phyloP scores from a whole-genome alignment of 257 asterid species.

The Fraxinus quadrangulata region DNA sequence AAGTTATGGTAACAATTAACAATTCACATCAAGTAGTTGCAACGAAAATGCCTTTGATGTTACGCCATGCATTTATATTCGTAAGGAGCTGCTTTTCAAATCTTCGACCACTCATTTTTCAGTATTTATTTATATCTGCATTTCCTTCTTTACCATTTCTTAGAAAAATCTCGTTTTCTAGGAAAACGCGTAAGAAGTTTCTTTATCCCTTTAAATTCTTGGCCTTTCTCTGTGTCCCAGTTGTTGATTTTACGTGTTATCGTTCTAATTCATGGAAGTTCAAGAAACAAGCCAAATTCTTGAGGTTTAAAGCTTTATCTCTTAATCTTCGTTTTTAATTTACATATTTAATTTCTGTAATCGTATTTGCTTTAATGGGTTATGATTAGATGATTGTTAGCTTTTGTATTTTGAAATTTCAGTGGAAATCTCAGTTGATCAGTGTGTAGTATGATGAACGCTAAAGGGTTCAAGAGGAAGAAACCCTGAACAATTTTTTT shows the following conservation, averaged over 20 bases:
- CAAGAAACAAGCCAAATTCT: conserved; percentile 12
- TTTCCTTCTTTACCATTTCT: neutral
- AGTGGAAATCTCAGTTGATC: neutral
- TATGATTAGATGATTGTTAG: neutral
- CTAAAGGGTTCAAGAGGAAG: conserved; percentile 13
- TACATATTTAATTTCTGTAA: neutral
- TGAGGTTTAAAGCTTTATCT: conserved; percentile 1
- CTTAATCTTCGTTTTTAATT: neutral
- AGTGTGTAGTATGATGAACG: neutral
- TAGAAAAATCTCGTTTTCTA: neutral
- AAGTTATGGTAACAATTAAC: neutral
- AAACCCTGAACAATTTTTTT: neutral
- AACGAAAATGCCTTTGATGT: conserved; percentile 13
- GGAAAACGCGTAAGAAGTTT: conserved; percentile 28
- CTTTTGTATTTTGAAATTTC: neutral
- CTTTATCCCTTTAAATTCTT: neutral
- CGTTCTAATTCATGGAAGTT: conserved; percentile 18
- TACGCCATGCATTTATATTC: neutral
- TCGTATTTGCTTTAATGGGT: neutral
- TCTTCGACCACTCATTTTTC: neutral
- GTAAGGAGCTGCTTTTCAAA: neutral
- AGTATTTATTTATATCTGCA: neutral
- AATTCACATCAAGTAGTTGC: conserved; percentile 4
- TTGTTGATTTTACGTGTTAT: neutral
- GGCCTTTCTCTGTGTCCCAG: conserved; percentile 3